These are phyloP conservation scores for Aspergillus tanneri DNA, from an alignment of 2,329 filamentous ascomycete genomes.

Conservation along the genomic window DNA sequence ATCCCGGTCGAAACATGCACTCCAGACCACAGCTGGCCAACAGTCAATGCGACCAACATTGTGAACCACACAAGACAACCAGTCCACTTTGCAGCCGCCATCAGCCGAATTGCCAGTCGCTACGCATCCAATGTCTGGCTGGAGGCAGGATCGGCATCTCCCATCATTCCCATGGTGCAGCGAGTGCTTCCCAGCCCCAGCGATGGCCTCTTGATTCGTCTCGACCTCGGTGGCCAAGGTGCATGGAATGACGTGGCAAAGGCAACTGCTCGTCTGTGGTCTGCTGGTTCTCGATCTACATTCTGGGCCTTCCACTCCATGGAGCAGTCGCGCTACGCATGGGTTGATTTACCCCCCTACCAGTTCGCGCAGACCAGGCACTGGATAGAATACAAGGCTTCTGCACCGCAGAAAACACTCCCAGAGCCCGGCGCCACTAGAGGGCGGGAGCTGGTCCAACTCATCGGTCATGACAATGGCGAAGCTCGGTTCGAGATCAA, in stretches of 20 bases:
- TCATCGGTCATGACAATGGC: background rate
- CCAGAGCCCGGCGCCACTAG: too few relatives aligned
- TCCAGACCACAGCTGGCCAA: slow-evolving; percentile 22
- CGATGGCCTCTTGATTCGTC: slow-evolving; percentile 10
- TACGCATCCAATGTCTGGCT: slow-evolving; percentile 35
- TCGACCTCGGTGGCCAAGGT: slow-evolving; percentile 15
- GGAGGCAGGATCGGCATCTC: slow-evolving; percentile 45
- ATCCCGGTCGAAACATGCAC: slow-evolving; percentile 28
- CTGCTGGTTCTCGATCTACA: slow-evolving; percentile 32
- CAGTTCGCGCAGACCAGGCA: slow-evolving; percentile 45
- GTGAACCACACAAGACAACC: slow-evolving; percentile 43
- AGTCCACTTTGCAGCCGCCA: slow-evolving; percentile 49
- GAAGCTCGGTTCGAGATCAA: background rate
- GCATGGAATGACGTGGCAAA: slow-evolving; percentile 23
- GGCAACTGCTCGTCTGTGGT: slow-evolving; percentile 41
- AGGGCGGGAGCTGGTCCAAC: too few relatives aligned
- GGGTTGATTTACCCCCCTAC: slow-evolving; percentile 42
- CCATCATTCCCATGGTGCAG: slow-evolving; percentile 29
- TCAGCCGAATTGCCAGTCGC: slow-evolving; percentile 39
- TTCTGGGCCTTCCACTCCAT: slow-evolving; percentile 42
- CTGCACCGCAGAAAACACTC: too few relatives aligned
- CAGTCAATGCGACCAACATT: slow-evolving; percentile 16
- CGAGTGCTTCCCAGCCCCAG: slow-evolving; percentile 22
- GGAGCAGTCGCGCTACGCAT: slow-evolving; percentile 28
- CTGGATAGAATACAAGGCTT: slow-evolving; percentile 45